Evolutionary conservation across 1,284 basidiomycete genomes (phyloP).

Genomic region (Ustilago tritici): DNA sequence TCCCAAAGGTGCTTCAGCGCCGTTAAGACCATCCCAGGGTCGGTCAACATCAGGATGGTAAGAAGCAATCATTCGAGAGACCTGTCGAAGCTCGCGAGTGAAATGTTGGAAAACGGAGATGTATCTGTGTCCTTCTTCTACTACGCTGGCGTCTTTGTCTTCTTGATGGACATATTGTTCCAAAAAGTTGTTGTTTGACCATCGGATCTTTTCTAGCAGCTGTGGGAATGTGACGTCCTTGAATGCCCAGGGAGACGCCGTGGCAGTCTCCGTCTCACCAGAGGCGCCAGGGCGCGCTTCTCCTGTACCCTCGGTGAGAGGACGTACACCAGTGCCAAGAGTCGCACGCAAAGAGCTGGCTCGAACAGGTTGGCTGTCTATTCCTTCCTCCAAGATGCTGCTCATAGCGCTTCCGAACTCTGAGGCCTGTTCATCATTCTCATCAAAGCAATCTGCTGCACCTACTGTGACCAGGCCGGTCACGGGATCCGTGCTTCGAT

Average conservation of each 20-base stretch:
- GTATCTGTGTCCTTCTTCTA: slow-evolving; percentile 24
- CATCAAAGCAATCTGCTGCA: slow-evolving; percentile 4
- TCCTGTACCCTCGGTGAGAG: background rate
- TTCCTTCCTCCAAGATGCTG: slow-evolving; percentile 2
- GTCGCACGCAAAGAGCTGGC: slow-evolving; percentile 15
- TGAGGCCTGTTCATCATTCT: background rate
- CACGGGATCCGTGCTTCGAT: slow-evolving; percentile 23
- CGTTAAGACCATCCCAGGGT: background rate
- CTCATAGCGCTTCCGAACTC: slow-evolving; percentile 17
- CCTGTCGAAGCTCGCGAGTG: slow-evolving; percentile 9
- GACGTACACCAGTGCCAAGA: background rate
- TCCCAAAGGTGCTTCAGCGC: background rate
- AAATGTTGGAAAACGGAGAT: slow-evolving; percentile 18
- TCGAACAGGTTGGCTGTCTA: background rate
- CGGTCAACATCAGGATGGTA: slow-evolving; percentile 23
- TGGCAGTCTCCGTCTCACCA: background rate
- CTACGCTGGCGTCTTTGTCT: background rate
- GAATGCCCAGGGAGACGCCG: slow-evolving; percentile 16
- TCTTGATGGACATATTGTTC: background rate
- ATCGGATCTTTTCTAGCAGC: slow-evolving; percentile 17
- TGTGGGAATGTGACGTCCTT: slow-evolving; percentile 30
- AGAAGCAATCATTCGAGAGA: slow-evolving; percentile 20
- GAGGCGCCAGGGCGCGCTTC: background rate
- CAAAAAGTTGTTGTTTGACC: slow-evolving; percentile 10
- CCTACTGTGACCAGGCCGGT: slow-evolving; percentile 21